Evolutionary conservation across 106 monocot species (phyloP).

Genomic region (Amphibolis antarctica): DNA sequence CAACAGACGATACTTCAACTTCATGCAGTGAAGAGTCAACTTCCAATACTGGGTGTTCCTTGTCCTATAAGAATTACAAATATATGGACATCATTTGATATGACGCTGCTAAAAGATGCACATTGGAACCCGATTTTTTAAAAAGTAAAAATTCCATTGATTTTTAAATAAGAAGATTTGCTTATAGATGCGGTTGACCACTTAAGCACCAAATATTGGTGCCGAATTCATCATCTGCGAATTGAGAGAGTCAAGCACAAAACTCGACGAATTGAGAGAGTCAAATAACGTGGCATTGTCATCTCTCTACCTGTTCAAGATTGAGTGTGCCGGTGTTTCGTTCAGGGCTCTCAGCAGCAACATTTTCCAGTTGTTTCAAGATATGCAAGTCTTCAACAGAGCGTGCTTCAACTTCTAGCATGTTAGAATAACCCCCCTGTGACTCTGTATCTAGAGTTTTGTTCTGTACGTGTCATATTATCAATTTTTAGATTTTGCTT

Average conservation of each 20-base stretch:
- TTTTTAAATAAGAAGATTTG: background rate
- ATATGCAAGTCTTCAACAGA: slow-evolving; percentile 5
- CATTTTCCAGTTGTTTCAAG: slow-evolving; percentile 1
- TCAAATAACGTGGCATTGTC: background rate
- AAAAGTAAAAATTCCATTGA: background rate
- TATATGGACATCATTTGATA: background rate
- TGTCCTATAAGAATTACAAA: background rate
- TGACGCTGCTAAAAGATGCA: background rate
- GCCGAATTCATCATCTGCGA: slow-evolving; percentile 1
- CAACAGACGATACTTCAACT: background rate
- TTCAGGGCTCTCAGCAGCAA: background rate
- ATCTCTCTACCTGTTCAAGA: background rate
- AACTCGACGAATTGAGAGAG: background rate
- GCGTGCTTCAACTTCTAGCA: slow-evolving; percentile 4
- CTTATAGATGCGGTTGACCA: no score
- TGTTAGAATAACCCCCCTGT: background rate
- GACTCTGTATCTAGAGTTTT: background rate
- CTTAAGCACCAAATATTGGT: no score
- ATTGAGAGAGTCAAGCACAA: no score
- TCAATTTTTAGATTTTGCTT: background rate
- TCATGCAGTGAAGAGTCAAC: background rate
- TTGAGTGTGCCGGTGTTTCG: background rate
- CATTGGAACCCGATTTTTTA: background rate
- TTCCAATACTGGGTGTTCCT: background rate
- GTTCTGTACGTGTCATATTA: background rate